Evolutionary conservation across 192 early-diverging fungal genomes (phyloP).

Genomic region (Coemansia sp.): DNA sequence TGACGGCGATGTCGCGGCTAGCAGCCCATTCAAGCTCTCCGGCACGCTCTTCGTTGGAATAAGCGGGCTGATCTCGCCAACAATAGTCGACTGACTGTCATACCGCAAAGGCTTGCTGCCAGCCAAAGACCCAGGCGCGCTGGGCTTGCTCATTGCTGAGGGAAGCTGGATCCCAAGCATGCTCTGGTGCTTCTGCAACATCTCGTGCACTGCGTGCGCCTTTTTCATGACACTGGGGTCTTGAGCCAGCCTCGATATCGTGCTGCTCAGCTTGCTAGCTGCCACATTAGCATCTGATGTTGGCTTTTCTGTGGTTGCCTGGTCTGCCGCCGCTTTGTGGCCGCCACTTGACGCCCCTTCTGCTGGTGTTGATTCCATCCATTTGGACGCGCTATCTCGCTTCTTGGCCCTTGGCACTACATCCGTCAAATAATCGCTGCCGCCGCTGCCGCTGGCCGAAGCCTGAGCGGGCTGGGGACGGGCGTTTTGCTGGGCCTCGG

Average conservation of each 20-base stretch:
- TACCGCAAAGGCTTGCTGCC: not conserved
- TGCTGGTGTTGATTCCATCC: not conserved
- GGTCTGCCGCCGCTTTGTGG: not conserved
- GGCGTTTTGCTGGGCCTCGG: not conserved
- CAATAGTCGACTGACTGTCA: not conserved
- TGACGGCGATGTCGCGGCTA: not conserved
- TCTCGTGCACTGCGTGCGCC: constrained; percentile 20
- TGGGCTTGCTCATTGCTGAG: not conserved
- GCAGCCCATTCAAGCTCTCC: not conserved
- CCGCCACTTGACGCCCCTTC: not conserved
- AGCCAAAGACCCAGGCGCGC: not conserved
- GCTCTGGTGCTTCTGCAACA: constrained; percentile 24
- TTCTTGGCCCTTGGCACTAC: not conserved
- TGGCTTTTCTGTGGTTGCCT: not conserved
- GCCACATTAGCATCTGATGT: not conserved
- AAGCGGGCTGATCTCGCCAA: not conserved
- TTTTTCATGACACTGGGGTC: constrained; percentile 25
- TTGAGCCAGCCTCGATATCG: constrained; percentile 7
- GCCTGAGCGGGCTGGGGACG: not conserved
- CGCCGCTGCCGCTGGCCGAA: too few species aligned
- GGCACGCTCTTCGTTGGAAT: not conserved
- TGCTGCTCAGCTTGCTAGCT: not conserved
- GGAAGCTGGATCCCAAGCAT: constrained; percentile 9
- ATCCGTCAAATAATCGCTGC: not conserved
- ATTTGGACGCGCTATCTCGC: not conserved